A percentile compares a stretch with the other conserved stretches of the same genome.
These are phyloP conservation scores for Diospyros lotus DNA, from an alignment of 148 eudicot genomes.

Conservation along the genomic window DNA sequence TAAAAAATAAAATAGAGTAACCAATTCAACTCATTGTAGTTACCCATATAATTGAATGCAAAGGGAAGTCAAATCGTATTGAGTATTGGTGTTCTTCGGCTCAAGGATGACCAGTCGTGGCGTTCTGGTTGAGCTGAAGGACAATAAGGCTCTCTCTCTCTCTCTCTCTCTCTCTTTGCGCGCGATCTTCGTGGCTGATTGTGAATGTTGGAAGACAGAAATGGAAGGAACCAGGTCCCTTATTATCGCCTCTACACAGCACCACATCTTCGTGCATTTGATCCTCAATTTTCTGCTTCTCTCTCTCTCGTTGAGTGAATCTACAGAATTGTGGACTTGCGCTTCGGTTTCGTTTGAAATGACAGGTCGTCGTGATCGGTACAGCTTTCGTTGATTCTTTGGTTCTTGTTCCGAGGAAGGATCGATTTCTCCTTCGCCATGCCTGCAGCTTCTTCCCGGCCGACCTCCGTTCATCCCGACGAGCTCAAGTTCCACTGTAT, in stretches of 20 bases:
- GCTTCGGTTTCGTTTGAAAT: neutral
- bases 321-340: neutral
- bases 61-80: too few relatives aligned
- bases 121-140: too few relatives aligned
- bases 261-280: conserved; percentile 17
- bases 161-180: too few relatives aligned
- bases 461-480: conserved; percentile 62
- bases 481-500: conserved; percentile 72
- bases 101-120: too few relatives aligned
- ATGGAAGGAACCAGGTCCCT: neutral
- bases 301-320: neutral
- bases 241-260: neutral
- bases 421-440: conserved; percentile 18
- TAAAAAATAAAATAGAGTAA: too few relatives aligned
- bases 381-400: conserved; percentile 6
- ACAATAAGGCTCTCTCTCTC: too few relatives aligned
- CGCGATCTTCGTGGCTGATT: neutral
- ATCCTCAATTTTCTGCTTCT: conserved; percentile 13
- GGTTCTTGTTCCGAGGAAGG: neutral
- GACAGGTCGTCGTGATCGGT: neutral
- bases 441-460: conserved; percentile 32
- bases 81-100: too few relatives aligned
- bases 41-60: too few relatives aligned
- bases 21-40: too few relatives aligned
- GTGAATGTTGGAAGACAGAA: neutral